Conservation (phyloP, 768 basidiomycete genomes). For the Naganishia vishniacii region DNA sequence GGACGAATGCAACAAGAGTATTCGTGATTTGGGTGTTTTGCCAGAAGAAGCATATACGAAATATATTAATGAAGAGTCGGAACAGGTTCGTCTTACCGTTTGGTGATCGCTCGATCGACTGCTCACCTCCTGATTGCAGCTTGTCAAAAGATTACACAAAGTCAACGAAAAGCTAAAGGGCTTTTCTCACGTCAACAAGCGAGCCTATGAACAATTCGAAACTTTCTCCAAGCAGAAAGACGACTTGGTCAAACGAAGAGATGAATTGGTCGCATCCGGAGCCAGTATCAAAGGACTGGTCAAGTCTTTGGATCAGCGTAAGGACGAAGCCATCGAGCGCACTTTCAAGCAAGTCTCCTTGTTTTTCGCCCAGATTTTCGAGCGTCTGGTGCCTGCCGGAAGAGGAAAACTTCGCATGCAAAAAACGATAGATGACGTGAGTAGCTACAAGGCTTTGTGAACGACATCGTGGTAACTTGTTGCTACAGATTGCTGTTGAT, state of each 20-base stretch:
- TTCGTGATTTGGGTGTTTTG: slow-evolving; percentile 89
- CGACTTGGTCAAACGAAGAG: slow-evolving; percentile 74
- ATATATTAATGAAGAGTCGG: slow-evolving; percentile 80
- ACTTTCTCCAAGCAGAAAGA: slow-evolving; percentile 98
- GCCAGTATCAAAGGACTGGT: slow-evolving; percentile 87
- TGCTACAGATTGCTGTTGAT: slow-evolving; percentile 2
- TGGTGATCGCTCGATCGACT: background rate
- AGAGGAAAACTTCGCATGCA: slow-evolving; percentile 88
- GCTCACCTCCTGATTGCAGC: slow-evolving; percentile 52
- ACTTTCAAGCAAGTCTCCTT: slow-evolving; percentile 97
- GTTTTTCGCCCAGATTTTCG: slow-evolving; percentile 96
- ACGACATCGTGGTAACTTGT: background rate
- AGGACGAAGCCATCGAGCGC: slow-evolving; percentile 96
- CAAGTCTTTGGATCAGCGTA: slow-evolving; percentile 86
- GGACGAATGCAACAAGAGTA: slow-evolving; percentile 91
- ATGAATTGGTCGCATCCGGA: slow-evolving; percentile 85
- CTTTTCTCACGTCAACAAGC: slow-evolving; percentile 98
- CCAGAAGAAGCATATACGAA: slow-evolving; percentile 98
- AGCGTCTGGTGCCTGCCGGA: slow-evolving; percentile 89
- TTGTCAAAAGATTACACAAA: slow-evolving; percentile 84
- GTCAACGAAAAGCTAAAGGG: slow-evolving; percentile 91
- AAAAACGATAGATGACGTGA: slow-evolving; percentile 65
- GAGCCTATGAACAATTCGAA: slow-evolving; percentile 96
- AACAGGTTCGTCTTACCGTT: slow-evolving; percentile 58
- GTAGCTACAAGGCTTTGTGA: background rate